Percentiles rank a stretch among this genome's conserved stretches.
phyloP scores from a whole-genome alignment of 2,329 filamentous ascomycete genomes.

The Domatiomyces globalis region DNA sequence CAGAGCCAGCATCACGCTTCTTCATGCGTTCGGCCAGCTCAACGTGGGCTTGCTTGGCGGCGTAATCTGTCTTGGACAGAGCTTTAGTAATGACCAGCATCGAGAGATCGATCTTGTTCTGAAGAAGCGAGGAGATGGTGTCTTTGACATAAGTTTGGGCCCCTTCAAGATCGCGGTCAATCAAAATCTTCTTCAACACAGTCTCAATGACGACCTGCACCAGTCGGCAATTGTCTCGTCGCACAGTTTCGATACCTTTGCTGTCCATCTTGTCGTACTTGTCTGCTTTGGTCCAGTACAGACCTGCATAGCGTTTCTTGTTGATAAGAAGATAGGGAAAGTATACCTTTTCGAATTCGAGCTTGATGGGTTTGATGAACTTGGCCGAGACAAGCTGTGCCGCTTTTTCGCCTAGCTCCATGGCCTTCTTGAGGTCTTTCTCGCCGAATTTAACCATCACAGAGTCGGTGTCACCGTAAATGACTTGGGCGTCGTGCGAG shows the following conservation, averaged over 20 bases:
- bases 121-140: constrained; percentile 83
- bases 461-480: constrained; percentile 97
- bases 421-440: constrained; percentile 69
- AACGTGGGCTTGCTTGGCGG: constrained; percentile 86
- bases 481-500: constrained; percentile 84
- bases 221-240: constrained; percentile 86
- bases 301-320: constrained; percentile 97
- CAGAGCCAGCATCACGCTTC: constrained; percentile 89
- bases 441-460: constrained; percentile 99
- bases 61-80: constrained; percentile 77
- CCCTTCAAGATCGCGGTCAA: constrained; percentile 76
- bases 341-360: constrained; percentile 99
- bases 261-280: constrained; percentile 99
- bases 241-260: constrained; percentile 96
- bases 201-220: constrained; percentile 98
- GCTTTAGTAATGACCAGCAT: constrained; percentile 99
- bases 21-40: constrained; percentile 93
- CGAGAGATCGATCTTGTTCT: constrained; percentile 98
- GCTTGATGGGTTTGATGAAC: constrained; percentile 92
- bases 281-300: constrained; percentile 88
- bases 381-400: constrained; percentile 77
- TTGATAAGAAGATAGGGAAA: constrained; percentile 97
- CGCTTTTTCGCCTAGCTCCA: constrained; percentile 91
- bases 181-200: constrained; percentile 85
- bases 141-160: constrained; percentile 95